Evolutionary conservation across 164 flowering plant species (phyloP).

Genomic region (Paratinospora sagittata): DNA sequence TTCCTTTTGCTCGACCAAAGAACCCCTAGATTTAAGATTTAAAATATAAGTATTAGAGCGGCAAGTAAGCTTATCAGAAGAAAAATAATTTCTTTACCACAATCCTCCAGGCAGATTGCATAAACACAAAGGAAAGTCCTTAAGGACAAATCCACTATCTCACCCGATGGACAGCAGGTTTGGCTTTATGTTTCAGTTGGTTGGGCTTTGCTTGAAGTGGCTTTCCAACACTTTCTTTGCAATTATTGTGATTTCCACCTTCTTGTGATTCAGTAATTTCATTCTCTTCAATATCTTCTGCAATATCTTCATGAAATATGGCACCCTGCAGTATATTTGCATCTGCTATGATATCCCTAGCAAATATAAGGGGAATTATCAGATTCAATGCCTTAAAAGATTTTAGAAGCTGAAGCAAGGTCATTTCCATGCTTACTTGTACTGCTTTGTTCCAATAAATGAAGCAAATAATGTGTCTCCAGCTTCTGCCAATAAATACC

Average conservation of each 20-base stretch:
- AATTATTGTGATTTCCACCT: conserved; percentile 29
- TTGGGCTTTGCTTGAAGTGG: conserved; percentile 40
- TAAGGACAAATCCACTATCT: not conserved
- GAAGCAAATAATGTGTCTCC: conserved; percentile 98
- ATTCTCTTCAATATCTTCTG: conserved; percentile 39
- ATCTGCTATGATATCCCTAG: conserved; percentile 89
- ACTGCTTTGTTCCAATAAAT: conserved; percentile 91
- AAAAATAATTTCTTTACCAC: not conserved
- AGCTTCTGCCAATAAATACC: conserved; percentile 93
- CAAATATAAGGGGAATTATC: conserved; percentile 8
- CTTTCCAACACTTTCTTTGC: conserved; percentile 31
- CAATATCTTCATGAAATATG: conserved; percentile 74
- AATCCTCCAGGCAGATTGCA: not conserved
- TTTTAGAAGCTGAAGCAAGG: not conserved
- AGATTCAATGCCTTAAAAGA: conserved; percentile 6
- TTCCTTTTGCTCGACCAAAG: conserved; percentile 97
- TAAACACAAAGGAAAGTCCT: not conserved
- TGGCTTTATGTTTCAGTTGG: conserved; percentile 39
- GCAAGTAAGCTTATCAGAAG: too few relatives aligned
- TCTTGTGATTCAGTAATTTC: conserved; percentile 34
- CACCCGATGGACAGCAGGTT: conserved; percentile 97
- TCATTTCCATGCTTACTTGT: conserved; percentile 51
- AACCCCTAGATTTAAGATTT: conserved; percentile 54
- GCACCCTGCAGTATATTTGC: conserved; percentile 95
- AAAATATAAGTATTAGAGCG: not conserved